A percentile compares a stretch with the other conserved stretches of the same genome.
Conservation (phyloP, 129 eudicot species). For the Smallanthus sonchifolius region DNA sequence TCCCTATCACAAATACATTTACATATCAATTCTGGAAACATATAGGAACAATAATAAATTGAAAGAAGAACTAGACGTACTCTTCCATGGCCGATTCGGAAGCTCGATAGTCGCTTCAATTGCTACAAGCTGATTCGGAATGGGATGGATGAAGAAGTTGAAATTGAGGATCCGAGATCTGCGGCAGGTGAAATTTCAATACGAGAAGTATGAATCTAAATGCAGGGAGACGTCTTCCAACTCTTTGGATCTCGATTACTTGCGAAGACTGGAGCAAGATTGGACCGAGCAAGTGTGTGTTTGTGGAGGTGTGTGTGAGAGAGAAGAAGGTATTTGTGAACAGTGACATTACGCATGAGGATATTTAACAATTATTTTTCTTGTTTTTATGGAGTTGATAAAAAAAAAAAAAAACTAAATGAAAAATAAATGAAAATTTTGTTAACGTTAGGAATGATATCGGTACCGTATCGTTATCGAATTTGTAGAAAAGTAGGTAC, state of each 20-base stretch:
- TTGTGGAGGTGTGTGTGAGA: not conserved
- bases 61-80: conserved; percentile 11
- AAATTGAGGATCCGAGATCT: conserved; percentile 14
- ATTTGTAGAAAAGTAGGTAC: no score
- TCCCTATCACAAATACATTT: conserved; percentile 48
- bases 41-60: not conserved
- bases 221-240: conserved; percentile 16
- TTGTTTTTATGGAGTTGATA: not conserved
- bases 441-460: no score
- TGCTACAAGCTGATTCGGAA: not conserved
- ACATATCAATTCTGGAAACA: not conserved
- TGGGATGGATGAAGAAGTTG: conserved; percentile 2
- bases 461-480: no score
- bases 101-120: conserved; percentile 14
- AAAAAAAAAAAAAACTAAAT: no score
- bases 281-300: conserved; percentile 15
- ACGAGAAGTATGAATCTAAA: conserved; percentile 19
- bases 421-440: no score
- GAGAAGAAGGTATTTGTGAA: not conserved
- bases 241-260: conserved; percentile 18
- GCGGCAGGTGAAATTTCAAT: conserved; percentile 16
- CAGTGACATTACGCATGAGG: not conserved
- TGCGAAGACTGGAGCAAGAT: conserved; percentile 11
- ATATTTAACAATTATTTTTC: conserved; percentile 1
- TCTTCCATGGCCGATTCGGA: conserved; percentile 23